Base-by-base conservation (phyloP, 2,329 filamentous ascomycete species). In the Colletotrichum shisoi region DNA sequence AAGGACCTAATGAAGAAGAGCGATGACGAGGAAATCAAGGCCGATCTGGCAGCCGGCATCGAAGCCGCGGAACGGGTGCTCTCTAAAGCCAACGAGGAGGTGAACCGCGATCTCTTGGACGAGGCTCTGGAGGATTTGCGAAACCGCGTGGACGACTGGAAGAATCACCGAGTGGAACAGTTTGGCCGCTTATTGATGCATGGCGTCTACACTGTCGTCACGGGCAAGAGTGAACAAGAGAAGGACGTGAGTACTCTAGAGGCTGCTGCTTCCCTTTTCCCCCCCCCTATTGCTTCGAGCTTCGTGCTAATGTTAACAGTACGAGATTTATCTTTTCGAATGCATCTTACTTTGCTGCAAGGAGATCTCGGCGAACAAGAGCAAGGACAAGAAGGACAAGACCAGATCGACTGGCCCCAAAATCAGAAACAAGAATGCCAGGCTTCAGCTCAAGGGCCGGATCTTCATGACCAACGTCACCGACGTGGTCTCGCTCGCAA, bases 381-480 rank as follows among this genome's bases (percentile, higher is more conserved):
- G 78, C 76, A 93, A 91, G 76, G 91, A 93, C 63, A 94, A 92
- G 75, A 89, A 87, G 72, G 88, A 89, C 74, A 88, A 87, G 74
- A 85, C 84, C 5, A 81, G 81, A 63, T 84, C 84, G 0, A 81
- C 80, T 2, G 80, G 78, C 7, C 84, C 87, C 65, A 92, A 89
- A 77, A 75, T 78, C 53, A 80, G 81, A 52, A 87, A 85, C 74
- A 89, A 87, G 76, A 91, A 87, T 73, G 91, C 90, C 48, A 97
- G 94, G 79, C 84, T 98, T 69, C 94, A 97, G 78, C 85, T 99
- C 37, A 99, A 99, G 79, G 95, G 95, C 45, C 89, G 95, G 58
- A 99, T 99, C 73, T 98, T 97, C 80, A 98, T 99, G 94, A 93
- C 94, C 72, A 99, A 99, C 75, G 94, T 99, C 62, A 98, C 94